A percentile compares a stretch with the other conserved stretches of the same genome.
These are phyloP conservation scores for Keithomyces neogunnii DNA, from an alignment of 2,329 filamentous ascomycete species.

Conservation along the genomic window DNA sequence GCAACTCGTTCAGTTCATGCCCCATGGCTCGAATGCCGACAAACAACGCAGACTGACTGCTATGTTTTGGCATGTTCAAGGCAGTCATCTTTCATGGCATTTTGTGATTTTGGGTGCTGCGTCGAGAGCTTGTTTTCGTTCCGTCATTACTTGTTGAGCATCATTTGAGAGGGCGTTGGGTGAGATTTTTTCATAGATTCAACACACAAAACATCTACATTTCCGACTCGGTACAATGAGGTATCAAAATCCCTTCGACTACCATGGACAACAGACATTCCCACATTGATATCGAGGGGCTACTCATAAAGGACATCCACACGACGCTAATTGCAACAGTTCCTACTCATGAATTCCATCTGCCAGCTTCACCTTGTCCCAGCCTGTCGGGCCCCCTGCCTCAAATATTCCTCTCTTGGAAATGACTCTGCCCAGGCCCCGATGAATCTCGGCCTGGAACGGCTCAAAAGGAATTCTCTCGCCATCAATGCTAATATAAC, in stretches of 20 bases:
- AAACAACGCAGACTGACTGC: too few species aligned
- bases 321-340: not conserved
- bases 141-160: too few species aligned
- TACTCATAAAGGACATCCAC: not conserved
- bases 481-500: slow-evolving; percentile 91
- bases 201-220: not conserved
- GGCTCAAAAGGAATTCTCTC: slow-evolving; percentile 80
- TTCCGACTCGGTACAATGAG: slow-evolving; percentile 2
- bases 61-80: too few species aligned
- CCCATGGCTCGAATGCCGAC: too few species aligned
- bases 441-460: slow-evolving; percentile 86
- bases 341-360: slow-evolving; percentile 17
- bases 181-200: not conserved
- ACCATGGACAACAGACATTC: not conserved
- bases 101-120: too few species aligned
- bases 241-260: slow-evolving; percentile 14
- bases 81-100: too few species aligned
- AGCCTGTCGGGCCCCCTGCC: slow-evolving; percentile 42
- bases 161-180: too few species aligned
- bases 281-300: not conserved
- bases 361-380: slow-evolving; percentile 33
- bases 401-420: slow-evolving; percentile 71
- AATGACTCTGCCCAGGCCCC: slow-evolving; percentile 73
- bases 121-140: too few species aligned
- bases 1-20: too few species aligned